Base-by-base conservation (phyloP, 2,329 filamentous ascomycete species). In the Calonectria honghensis region DNA sequence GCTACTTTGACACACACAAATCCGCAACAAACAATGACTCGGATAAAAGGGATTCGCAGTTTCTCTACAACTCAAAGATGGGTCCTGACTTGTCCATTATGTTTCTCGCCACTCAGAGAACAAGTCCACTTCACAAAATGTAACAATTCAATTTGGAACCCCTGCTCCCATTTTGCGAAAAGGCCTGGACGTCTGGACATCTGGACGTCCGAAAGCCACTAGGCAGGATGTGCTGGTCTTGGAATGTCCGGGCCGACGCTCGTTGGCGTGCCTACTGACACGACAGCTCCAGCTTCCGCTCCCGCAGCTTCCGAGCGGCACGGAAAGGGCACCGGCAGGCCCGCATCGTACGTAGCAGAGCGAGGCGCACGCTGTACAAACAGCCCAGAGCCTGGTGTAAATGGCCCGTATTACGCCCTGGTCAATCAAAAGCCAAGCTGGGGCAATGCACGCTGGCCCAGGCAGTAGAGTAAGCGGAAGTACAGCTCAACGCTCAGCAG, bases 261-360 rank as follows among this genome's bases (percentile, higher is more conserved):
- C 20, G 61, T 50, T 65, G 61, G 61, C 61, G 41, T 65, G 39
- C 39, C 41, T 29, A 51, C 32, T 69, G 37, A 27, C 70, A 45
- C n/a, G 20, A 20, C 41, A 51, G 45, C 39, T 73, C 65, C 70
- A 65, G 65, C 57, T 11, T 6, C 41, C 41, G 45, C 50, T 73
- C 66, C 71, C 71, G 71, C 59, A 39, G 59, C 66, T 50, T 73
- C 71, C 71, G 71, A 31, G 16, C 48, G 57, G 57, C 65, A 64
- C 35, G 18, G 32, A 59, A 68, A 59, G 24, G 66, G 39, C 41
- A 50, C 35, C 29, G 18, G 41, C 20, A 18, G 14, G 51, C 32
- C 37, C 66, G 39, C 41, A n/a, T 54, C 48, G 59, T 45, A 32
- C 59, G 59, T 39, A 59, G 52, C 32, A 41, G 59, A 11, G 37